A percentile compares a stretch with the other conserved stretches of the same genome.
These are phyloP conservation scores for Xylaria hypoxylon DNA, from an alignment of 2,329 filamentous ascomycete genomes.

Conservation along the genomic window DNA sequence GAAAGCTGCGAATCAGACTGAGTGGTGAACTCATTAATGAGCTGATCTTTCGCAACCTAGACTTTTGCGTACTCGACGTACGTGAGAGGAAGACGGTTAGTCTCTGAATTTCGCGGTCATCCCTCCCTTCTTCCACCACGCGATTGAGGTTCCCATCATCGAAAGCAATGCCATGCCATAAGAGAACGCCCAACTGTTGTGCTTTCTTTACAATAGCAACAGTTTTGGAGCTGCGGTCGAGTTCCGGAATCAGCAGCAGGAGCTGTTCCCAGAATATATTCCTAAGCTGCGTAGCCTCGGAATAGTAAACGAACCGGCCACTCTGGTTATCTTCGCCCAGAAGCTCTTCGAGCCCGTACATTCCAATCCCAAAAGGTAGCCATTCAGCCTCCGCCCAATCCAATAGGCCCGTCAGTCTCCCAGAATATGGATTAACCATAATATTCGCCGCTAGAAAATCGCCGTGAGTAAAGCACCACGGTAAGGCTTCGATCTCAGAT, in stretches of 20 bases:
- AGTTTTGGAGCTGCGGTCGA: conserved; percentile 44
- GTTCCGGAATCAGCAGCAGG: conserved; percentile 50
- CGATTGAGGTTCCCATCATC: conserved; percentile 70
- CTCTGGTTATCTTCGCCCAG: conserved; percentile 59
- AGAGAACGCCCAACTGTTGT: conserved; percentile 64
- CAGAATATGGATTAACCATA: conserved; percentile 59
- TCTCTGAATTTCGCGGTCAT: conserved; percentile 65
- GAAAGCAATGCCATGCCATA: conserved; percentile 74
- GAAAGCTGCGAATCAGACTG: conserved; percentile 33
- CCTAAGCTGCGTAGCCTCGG: conserved; percentile 58
- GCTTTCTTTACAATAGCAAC: conserved; percentile 56
- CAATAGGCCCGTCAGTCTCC: conserved; percentile 64
- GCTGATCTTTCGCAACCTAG: conserved; percentile 15
- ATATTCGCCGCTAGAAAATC: conserved; percentile 70
- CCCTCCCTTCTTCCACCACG: conserved; percentile 63
- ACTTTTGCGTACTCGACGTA: conserved; percentile 15
- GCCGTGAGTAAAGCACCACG: conserved; percentile 70
- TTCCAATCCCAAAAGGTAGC: conserved; percentile 68
- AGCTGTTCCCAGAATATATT: conserved; percentile 63
- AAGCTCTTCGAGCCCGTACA: conserved; percentile 72
- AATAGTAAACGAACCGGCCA: conserved; percentile 58
- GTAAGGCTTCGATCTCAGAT: conserved; percentile 56
- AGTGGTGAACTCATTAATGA: conserved; percentile 32
- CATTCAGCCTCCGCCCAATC: conserved; percentile 75
- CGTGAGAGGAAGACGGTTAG: conserved; percentile 55